Percentiles rank a stretch among this genome's conserved stretches.
Evolutionary conservation across 345 rosid species (phyloP).

Genomic region (Sapria himalayana): DNA sequence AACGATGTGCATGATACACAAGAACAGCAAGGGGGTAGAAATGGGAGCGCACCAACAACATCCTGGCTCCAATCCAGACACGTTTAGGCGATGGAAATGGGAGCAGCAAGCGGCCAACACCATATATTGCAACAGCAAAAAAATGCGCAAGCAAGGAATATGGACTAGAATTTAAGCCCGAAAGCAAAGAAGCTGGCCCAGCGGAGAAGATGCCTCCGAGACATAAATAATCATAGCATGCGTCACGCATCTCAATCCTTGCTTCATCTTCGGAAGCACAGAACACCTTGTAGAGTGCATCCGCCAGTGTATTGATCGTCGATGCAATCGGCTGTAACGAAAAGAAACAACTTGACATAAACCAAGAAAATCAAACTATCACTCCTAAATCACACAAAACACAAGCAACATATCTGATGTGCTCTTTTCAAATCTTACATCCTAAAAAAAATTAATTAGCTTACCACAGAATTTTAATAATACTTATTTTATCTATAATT

Average conservation of each 20-base stretch:
- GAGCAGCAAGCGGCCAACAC: slow-evolving; percentile 9
- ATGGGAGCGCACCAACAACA: slow-evolving; percentile 8
- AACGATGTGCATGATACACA: too few species aligned
- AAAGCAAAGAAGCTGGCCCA: slow-evolving; percentile 10
- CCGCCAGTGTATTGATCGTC: slow-evolving; percentile 12
- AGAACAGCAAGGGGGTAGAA: too few species aligned
- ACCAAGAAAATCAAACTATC: too few species aligned
- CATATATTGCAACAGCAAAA: slow-evolving; percentile 12
- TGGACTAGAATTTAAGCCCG: slow-evolving; percentile 10
- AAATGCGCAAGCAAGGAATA: slow-evolving; percentile 9
- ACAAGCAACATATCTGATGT: too few species aligned
- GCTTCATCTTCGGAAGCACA: slow-evolving; percentile 10
- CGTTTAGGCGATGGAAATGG: slow-evolving; percentile 11
- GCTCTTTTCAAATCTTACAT: too few species aligned
- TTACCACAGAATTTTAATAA: too few species aligned
- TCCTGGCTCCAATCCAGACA: slow-evolving; percentile 10
- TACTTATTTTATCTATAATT: too few species aligned
- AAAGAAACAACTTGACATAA: slow-evolving; percentile 3
- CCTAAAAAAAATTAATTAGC: too few species aligned
- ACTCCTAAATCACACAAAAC: too few species aligned
- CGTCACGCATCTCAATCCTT: slow-evolving; percentile 11
- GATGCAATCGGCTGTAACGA: slow-evolving; percentile 11
- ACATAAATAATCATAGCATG: slow-evolving; percentile 11
- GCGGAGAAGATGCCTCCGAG: slow-evolving; percentile 10
- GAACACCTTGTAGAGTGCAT: slow-evolving; percentile 13